Conservation (phyloP, 257 asterid species). For the Capsicum chinense region DNA sequence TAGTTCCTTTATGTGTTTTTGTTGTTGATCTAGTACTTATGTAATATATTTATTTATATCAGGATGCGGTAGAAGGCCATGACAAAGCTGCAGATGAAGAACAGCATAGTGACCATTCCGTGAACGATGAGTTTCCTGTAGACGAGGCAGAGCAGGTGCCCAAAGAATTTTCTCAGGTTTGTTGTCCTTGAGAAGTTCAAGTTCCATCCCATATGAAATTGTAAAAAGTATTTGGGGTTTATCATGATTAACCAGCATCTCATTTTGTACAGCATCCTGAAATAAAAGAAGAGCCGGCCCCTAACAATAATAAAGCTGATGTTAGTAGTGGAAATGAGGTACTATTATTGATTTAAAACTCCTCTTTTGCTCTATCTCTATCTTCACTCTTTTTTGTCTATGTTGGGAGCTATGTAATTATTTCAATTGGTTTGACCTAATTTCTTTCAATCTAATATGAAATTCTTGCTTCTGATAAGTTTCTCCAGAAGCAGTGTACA, state of each 20-base stretch:
- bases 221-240: constrained; percentile 32
- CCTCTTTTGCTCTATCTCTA: background rate
- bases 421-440: background rate
- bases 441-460: background rate
- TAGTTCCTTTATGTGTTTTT: background rate
- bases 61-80: constrained; percentile 63
- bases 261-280: constrained; percentile 45
- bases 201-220: constrained; percentile 18
- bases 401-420: background rate
- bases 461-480: background rate
- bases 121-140: constrained; percentile 41
- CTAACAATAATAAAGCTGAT: constrained; percentile 44
- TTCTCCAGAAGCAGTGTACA: background rate
- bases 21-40: background rate
- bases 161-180: constrained; percentile 53
- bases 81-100: constrained; percentile 50
- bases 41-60: constrained; percentile 31
- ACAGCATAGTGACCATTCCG: constrained; percentile 49
- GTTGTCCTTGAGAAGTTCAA: constrained; percentile 15
- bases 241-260: constrained; percentile 19
- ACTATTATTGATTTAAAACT: constrained; percentile 30
- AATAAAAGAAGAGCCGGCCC: constrained; percentile 44
- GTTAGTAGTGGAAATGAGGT: constrained; percentile 58
- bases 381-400: background rate
- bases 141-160: constrained; percentile 44